Evolutionary conservation across 305 asterid genomes (phyloP), one percentile per base, ranked within the genome.

Genomic region (Rubia tinctorum): DNA sequence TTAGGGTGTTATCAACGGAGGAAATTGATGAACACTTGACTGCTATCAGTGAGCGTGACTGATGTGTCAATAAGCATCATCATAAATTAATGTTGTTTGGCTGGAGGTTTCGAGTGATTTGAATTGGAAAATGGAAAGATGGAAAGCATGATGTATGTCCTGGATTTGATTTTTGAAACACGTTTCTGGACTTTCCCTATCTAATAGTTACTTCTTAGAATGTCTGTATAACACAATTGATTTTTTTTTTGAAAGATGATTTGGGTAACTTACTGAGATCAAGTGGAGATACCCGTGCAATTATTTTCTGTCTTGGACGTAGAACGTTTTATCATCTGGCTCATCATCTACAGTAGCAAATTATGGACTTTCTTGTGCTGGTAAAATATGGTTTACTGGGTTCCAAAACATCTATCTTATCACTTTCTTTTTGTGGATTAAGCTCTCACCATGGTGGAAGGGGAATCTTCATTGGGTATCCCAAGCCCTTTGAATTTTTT

Each of bases 11-110:
- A 81, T 77, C 96, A 4, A 89, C 97, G 0, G 97, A 93, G 65
- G 98, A 91, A 88, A 91, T 93, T 15, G 98, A 93, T 2, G 98
- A 90, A 84, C 98, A 93, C 82, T 82, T 93, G 66, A 91, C 97
- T 47, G 95, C 98, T 66, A 93, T 93, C 81, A 93, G 97, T 20
- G 98, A 93, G 87, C 98, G 98, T 7, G 97, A 93, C 84, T 93
- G 79, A 88, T 75, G n/a, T 7, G 42, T 42, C 42, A 27, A 20
- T 22, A 11, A 34, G 51, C 23, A 34, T 43, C 47, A 43, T 43
- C 12, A 43, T 43, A 7, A 43, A 43, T 43, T 43, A 43, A 43
- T 10, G 12, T 43, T 43, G 47, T 40, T 71, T 49, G 23, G 11
- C 23, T 10, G 27, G 14, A 49, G 43, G 42, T 64, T 65, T 49